Base-by-base conservation (phyloP, 768 basidiomycete genomes). In the Tricholoma sp. region DNA sequence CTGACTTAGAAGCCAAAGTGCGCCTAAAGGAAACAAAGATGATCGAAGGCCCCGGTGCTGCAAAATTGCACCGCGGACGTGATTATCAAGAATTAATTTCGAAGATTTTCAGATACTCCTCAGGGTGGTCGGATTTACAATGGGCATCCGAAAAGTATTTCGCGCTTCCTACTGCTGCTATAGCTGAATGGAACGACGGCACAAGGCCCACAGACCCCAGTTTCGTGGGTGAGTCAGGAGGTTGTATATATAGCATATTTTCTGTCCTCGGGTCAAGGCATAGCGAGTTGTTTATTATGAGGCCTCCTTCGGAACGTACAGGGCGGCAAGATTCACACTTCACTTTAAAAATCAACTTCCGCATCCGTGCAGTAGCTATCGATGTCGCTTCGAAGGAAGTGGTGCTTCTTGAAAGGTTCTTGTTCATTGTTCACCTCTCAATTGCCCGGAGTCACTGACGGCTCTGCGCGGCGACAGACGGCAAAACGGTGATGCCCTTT, bases 181-280 rank as follows among this genome's bases (percentile, higher is more conserved):
- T 24, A n/a, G 24, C n/a, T 14, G 29, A 47, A 35, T 58, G 57
- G 57, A 18, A 37, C 19, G 57, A 58, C 16, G 57, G 57, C 14
- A 55, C 41, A 16, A 24, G 1, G 34, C 57, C 57, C n/a, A 43
- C 24, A 43, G 19, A 35, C 8, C 4, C 10, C 4, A 27, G 32
- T 19, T 58, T 55, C 35, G 35, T 49, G 53, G 57, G 57, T 37
- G 57, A 58, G 34, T 54, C 57, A 6, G 57, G 57, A 22, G 57
- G 57, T 39, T 58, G 57, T 11, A 24, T 58, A 21, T 58, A 58
- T 50, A 22, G 21, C 35, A 53, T 58, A 35, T 50, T 7, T 52
- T 52, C 32, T 32, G 3, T 22, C 34, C 32, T 19, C 7, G 32
- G 24, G 19, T 27, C 19, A 19, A 4, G 10, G 16, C 34, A 27